Percentiles rank a stretch among this genome's conserved stretches.
Evolutionary conservation across 306 rosid species (phyloP).

Genomic region (Rubus parviflorus): DNA sequence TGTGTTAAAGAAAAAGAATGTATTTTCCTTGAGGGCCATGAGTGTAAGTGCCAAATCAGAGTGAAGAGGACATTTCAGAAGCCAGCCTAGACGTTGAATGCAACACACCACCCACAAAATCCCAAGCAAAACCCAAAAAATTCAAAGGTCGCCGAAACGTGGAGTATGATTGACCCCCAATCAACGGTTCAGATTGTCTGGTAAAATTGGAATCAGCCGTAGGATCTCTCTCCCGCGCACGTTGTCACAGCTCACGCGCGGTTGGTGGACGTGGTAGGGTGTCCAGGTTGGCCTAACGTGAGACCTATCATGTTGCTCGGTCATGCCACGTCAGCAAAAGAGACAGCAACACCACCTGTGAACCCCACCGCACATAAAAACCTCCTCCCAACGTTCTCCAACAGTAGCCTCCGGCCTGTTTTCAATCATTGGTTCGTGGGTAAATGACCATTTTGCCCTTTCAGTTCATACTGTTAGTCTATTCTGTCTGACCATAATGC

Average conservation of each 20-base stretch:
- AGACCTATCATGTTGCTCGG: constrained; percentile 62
- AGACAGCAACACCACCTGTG: constrained; percentile 20
- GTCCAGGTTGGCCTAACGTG: constrained; percentile 51
- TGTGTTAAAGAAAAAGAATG: neutral
- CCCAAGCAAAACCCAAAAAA: constrained; percentile 17
- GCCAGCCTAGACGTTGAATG: constrained; percentile 45
- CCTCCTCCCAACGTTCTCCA: constrained; percentile 43
- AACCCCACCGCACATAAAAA: constrained; percentile 22
- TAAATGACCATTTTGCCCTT: constrained; percentile 42
- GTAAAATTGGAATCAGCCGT: constrained; percentile 11
- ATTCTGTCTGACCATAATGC: neutral
- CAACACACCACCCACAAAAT: constrained; percentile 53
- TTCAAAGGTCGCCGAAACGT: constrained; percentile 30
- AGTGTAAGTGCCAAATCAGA: constrained; percentile 15
- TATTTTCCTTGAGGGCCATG: neutral
- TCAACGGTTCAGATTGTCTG: constrained; percentile 32
- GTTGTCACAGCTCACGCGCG: constrained; percentile 67
- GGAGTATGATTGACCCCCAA: constrained; percentile 21
- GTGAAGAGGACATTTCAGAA: constrained; percentile 15
- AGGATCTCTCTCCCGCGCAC: constrained; percentile 44
- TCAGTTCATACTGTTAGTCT: neutral
- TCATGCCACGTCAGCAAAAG: constrained; percentile 47
- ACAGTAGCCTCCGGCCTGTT: constrained; percentile 33
- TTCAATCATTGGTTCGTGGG: constrained; percentile 43
- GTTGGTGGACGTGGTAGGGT: constrained; percentile 52